Base-by-base conservation (phyloP, 768 basidiomycete species). In the Gautieria morchelliformis region DNA sequence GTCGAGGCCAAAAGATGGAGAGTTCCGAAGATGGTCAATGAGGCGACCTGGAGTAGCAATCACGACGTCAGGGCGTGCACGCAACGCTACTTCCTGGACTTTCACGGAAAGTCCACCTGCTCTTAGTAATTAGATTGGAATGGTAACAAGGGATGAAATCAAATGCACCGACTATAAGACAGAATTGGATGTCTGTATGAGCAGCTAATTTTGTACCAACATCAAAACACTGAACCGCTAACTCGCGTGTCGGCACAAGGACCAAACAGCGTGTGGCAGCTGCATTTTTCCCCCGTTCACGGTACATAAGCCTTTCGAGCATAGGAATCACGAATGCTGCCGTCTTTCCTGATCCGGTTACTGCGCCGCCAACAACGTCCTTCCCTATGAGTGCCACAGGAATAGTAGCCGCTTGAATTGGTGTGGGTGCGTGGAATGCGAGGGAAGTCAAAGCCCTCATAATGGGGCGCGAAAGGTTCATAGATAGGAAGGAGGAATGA, bases 331-430 rank as follows among this genome's bases (percentile, higher is more conserved):
- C 86, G 72, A 98, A 99, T 1, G 96, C 96, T 10, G 93, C 95
- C 1, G 96, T 99, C 75, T 99, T 99, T 59, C 96, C 96, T 5
- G 93, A 96, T 60, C 96, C 96, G 17, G 96, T 99, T 17, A 95
- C 90, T 19, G 96, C 95, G 58, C 83, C 87, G 33, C 95, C 96
- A 53, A 99, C 93, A 39, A 99, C 80, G 68, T 99, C 96, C 67
- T 96, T 93, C 52, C 96, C 96, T 22, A 94, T 69, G 19, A 99
- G 80, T 22, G 93, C 95, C 44, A 93, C 84, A 17, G 96, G 96
- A 55, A 99, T 91, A 12, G 94, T 87, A 44, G 89, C 85, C 2
- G 89, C 84, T 71, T 99, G 96, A 51, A 99, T 98, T 1, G 96
- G 96, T 1, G 96, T 99, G 8, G 96, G 96, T 33, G 79, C 84